Evolutionary conservation across 2,329 filamentous ascomycete genomes (phyloP).

Genomic region (Curvularia spicifera): DNA sequence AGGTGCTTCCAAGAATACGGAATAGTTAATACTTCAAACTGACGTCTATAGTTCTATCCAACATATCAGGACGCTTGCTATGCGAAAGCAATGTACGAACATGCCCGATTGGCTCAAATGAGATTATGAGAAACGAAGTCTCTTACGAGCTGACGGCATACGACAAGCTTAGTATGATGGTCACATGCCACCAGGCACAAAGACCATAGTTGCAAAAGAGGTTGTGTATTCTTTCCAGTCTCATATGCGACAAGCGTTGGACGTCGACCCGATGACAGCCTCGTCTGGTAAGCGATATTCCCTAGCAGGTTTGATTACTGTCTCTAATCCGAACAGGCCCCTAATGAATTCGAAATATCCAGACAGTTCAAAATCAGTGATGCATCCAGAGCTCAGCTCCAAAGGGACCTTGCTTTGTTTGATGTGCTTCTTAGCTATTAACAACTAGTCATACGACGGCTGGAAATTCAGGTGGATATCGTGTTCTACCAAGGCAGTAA

Average conservation of each 20-base stretch:
- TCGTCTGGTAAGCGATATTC: slow-evolving; percentile 1
- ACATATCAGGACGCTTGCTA: not conserved
- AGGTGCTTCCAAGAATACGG: not conserved
- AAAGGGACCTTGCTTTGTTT: too few relatives aligned
- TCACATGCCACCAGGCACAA: slow-evolving; percentile 8
- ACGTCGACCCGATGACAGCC: slow-evolving; percentile 7
- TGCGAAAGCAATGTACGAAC: not conserved
- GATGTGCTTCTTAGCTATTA: slow-evolving; percentile 4
- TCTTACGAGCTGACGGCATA: not conserved
- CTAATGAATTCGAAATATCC: too few relatives aligned
- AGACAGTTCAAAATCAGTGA: too few relatives aligned
- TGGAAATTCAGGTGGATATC: slow-evolving; percentile 17
- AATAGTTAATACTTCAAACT: not conserved
- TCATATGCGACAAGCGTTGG: slow-evolving; percentile 25
- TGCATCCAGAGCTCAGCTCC: slow-evolving; percentile 19
- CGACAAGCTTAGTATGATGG: not conserved
- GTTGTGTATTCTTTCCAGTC: slow-evolving; percentile 30
- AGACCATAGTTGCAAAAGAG: slow-evolving; percentile 25
- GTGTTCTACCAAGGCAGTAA: slow-evolving; percentile 8
- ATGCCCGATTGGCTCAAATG: not conserved
- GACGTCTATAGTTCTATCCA: not conserved
- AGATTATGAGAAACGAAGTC: not conserved
- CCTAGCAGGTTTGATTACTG: too few relatives aligned
- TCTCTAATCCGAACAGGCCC: too few relatives aligned
- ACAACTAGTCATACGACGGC: slow-evolving; percentile 34